Conservation (phyloP, 2,329 filamentous ascomycete species). For the Fusarium concolor region DNA sequence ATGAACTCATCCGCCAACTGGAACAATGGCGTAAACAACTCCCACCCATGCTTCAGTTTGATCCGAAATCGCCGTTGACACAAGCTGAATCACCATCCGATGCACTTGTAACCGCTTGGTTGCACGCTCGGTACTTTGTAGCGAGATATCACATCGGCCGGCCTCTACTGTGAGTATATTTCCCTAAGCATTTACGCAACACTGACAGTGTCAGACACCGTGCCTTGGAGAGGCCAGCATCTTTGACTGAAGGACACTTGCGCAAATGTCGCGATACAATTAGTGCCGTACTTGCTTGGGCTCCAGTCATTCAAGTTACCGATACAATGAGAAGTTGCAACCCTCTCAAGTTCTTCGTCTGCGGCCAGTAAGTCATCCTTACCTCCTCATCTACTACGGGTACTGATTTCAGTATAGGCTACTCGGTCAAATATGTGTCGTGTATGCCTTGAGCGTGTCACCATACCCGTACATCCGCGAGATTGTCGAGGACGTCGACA, state of each 20-base stretch:
- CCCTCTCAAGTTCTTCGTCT: conserved; percentile 33
- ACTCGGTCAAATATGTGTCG: conserved; percentile 32
- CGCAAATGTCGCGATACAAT: conserved; percentile 32
- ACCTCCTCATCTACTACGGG: fast-evolving
- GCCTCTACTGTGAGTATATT: conserved; percentile 14
- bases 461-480: conserved; percentile 28
- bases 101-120: conserved; percentile 19
- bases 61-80: conserved; percentile 16
- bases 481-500: conserved; percentile 10
- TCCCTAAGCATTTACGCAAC: fast-evolving
- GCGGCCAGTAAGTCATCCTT: conserved; percentile 8
- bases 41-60: conserved; percentile 27
- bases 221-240: conserved; percentile 19
- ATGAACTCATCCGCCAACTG: conserved; percentile 30
- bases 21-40: conserved; percentile 28
- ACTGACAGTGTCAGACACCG: conserved; percentile 11
- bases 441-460: conserved; percentile 29
- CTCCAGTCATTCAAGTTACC: conserved; percentile 20
- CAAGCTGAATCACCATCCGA: conserved; percentile 26
- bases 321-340: conserved; percentile 34
- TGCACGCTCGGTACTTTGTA: conserved; percentile 31
- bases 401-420: not conserved
- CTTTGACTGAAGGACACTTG: conserved; percentile 23
- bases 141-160: conserved; percentile 35
- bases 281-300: conserved; percentile 18